Base-by-base conservation (phyloP, 2,329 filamentous ascomycete genomes). In the Neofusicoccum umdonicola region DNA sequence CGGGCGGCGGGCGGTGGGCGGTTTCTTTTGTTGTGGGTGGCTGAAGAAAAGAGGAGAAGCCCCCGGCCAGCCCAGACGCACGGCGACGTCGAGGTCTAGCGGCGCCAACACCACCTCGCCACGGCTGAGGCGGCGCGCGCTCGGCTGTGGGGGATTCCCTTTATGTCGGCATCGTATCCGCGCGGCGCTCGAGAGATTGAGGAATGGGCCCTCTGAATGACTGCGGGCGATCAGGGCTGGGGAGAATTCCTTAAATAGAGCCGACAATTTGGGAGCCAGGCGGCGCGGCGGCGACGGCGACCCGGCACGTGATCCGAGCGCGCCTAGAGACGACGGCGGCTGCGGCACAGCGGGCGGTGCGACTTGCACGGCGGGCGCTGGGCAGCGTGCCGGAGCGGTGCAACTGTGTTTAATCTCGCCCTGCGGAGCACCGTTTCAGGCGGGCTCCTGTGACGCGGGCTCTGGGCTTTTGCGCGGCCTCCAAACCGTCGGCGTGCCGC, bases 1-100 rank as follows among this genome's bases (percentile, higher is more conserved):
- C 27, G 27, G 27, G 27, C 27, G 6, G 51, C 35, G 11, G 19
- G 34, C 37, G 19, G 13, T 5, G 27, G 27, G 52, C 15, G 13
- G 52, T 19, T 41, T 39, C 51, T 56, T 42, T 57, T 57, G 17
- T 57, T 11, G 37, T 54, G n/a, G 60, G 50, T 62, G 60, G 60
- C 60, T 62, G 45, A 62, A 62, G 60, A 50, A 51, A 52, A 45
- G 60, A 62, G 60, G 47, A 52, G 47, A 51, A 19, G 19, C 52
- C 52, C 52, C 52, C 37, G 39, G 37, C 35, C 52, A 57, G 52
- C 52, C 52, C 37, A 31, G 52, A 11, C 52, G 52, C 39, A 57
- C 51, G 17, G 35, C 51, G 45, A 48, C 45, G 45, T 48, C 45
- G 47, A 50, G 47, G 22, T 4, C 37, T n/a, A 41, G 39, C 41